Base-by-base conservation (phyloP, 371 early-diverging fungal genomes). In the Encephalitozoon hellem region DNA sequence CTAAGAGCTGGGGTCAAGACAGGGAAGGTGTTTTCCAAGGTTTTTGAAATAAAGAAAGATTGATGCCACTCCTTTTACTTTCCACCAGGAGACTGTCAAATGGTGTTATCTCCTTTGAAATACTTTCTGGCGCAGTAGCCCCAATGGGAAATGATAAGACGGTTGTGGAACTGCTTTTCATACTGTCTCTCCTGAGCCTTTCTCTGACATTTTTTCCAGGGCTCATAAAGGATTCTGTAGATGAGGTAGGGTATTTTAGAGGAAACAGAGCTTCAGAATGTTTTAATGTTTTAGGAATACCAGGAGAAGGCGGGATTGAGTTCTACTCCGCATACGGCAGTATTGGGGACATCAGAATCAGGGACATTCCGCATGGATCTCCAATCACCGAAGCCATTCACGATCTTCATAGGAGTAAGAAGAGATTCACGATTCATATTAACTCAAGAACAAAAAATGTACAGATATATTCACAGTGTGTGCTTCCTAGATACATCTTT, bases 1-100 rank as follows among this genome's bases (percentile, higher is more conserved):
- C 9, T 28, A 12, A 67, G 82, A 42, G 82, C 82, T 4, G 82
- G 77, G 21, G 70, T 72, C n/a, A 82, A 82, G 30, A 76, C 66
- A 6, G 76, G 76, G 30, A 42, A 38, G 23, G 51, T 66, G 34
- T 70, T 55, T 71, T 65, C 67, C 1, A 21, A 38, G 21, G 66
- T 71, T 25, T 77, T 66, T 52, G 34, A 53, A 55, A 70, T 70
- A 42, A 65, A 54, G 15, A 51, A 74, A 5, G 39, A 73, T 34
- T 59, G 15, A 15, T 3, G 28, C 12, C 18, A 59, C 59, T 59
- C 59, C 59, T 59, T 59, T 59, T 12, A 34, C 34, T 15, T 30
- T n/a, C 30, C 21, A 59, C 8, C 34, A 59, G 59, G 15, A 34
- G 59, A 34, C 18, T 18, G 21, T 3, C 8, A 8, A 28, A 18